These are phyloP conservation scores for Pyricularia sp. DNA, from an alignment of 2,329 filamentous ascomycete species.

Conservation along the genomic window DNA sequence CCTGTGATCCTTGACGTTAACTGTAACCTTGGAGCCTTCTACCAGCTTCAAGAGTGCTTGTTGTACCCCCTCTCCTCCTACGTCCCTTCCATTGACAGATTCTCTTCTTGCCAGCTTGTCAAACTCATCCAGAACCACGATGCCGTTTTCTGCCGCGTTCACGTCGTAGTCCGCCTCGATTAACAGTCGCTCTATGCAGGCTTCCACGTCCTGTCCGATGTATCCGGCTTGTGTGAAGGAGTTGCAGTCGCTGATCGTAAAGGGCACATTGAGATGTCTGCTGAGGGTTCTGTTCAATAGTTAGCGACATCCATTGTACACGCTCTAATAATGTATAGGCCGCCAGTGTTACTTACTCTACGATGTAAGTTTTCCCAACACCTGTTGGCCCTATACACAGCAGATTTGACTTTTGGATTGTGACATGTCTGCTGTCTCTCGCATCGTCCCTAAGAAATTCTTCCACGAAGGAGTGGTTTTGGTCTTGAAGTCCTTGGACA, in stretches of 20 bases:
- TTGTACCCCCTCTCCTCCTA: constrained; percentile 91
- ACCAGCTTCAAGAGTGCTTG: constrained; percentile 92
- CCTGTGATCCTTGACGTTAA: constrained; percentile 73
- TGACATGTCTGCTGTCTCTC: constrained; percentile 31
- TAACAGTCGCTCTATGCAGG: constrained; percentile 79
- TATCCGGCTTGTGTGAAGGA: constrained; percentile 94
- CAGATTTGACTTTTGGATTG: constrained; percentile 92
- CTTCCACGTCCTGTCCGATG: constrained; percentile 95
- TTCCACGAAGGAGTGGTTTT: not conserved
- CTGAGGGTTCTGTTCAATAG: constrained; percentile 60
- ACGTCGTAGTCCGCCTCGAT: constrained; percentile 86
- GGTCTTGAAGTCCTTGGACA: constrained; percentile 27
- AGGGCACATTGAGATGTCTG: constrained; percentile 85
- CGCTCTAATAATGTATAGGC: not conserved
- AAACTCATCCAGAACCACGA: constrained; percentile 92
- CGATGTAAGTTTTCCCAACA: constrained; percentile 92
- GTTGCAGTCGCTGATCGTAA: constrained; percentile 91
- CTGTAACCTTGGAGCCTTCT: constrained; percentile 84
- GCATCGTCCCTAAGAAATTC: not conserved
- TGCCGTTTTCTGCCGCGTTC: constrained; percentile 72
- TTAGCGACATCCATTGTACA: not conserved
- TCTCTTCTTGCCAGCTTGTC: constrained; percentile 92
- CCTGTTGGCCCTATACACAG: constrained; percentile 84
- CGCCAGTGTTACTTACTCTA: constrained; percentile 37
- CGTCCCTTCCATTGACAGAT: constrained; percentile 79